A percentile compares a stretch with the other conserved stretches of the same genome.
Conservation (phyloP, 2,329 filamentous ascomycete species). For the Stagonosporopsis cucurbitacearum region DNA sequence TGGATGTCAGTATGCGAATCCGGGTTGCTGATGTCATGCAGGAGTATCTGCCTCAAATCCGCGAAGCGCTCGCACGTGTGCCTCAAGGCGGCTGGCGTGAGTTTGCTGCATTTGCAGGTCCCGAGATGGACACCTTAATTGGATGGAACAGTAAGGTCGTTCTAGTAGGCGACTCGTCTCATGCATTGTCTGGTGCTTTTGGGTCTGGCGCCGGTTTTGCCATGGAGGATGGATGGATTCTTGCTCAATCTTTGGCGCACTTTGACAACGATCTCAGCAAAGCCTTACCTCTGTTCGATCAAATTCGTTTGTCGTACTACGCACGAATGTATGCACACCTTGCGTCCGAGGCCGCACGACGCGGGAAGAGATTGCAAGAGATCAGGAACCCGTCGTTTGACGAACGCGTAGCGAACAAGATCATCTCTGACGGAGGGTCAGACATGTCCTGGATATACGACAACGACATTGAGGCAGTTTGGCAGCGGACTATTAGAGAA, state of each 20-base stretch:
- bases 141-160: slow-evolving; percentile 55
- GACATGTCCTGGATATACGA: slow-evolving; percentile 52
- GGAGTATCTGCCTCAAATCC: slow-evolving; percentile 53
- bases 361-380: slow-evolving; percentile 16
- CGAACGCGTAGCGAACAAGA: slow-evolving; percentile 35
- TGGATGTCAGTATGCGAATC: not conserved
- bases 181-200: slow-evolving; percentile 59
- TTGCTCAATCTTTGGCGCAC: slow-evolving; percentile 43
- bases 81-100: slow-evolving; percentile 54
- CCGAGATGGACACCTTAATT: slow-evolving; percentile 50
- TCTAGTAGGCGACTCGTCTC: slow-evolving; percentile 62
- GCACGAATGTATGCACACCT: slow-evolving; percentile 49
- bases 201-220: slow-evolving; percentile 56
- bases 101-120: slow-evolving; percentile 58
- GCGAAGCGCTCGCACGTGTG: slow-evolving; percentile 49
- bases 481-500: slow-evolving; percentile 25
- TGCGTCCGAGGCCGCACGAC: slow-evolving; percentile 20
- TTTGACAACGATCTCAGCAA: slow-evolving; percentile 24
- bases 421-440: slow-evolving; percentile 41
- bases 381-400: slow-evolving; percentile 31
- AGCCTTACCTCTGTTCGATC: slow-evolving; percentile 50
- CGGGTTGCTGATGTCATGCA: slow-evolving; percentile 23
- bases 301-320: slow-evolving; percentile 52
- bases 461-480: slow-evolving; percentile 52
- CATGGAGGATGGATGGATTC: slow-evolving; percentile 56